Evolutionary conservation across 2,329 filamentous ascomycete species (phyloP), one percentile per base, ranked within the genome.

Genomic region (Colletotrichum sp.): DNA sequence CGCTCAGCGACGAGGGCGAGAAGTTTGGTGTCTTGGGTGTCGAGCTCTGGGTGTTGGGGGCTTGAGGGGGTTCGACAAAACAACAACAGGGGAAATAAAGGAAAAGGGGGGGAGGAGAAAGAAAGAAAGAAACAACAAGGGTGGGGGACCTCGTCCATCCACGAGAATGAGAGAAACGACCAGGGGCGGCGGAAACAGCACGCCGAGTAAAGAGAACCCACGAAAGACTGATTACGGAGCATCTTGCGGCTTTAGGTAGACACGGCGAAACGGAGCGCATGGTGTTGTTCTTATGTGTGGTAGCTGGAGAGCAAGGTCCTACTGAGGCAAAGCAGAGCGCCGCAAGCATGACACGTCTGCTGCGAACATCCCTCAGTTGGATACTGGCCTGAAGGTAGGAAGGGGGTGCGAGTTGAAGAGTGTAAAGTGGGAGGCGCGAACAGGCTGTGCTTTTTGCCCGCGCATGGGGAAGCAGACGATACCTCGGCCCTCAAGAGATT

Each of bases 11-110:
- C 71, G 95, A 98, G 81, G 97, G 96, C 1, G 92, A 93, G 77
- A 98, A 98, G 84, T 99, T 99, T 82, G 95, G 95, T 76, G 92
- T 99, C 15, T 83, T 98, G 36, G 96, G 96, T 2, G 95, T 98
- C 2, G 97, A 99, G 86, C 86, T 99, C 13, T 99, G 97, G 97
- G 96, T 95, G 82, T 90, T 99, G 80, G 96, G 97, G 7, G 86
- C 84, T 30, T 86, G 78, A 77, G 28, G 39, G 39, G 18, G n/a
- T 21, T 28, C 7, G 16, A 62, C 59, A 18, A 62, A 44, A 44
- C 18, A 44, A n/a, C 8, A 44, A n/a, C 39, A 44, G 18, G 39
- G 39, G 18, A 44, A 44, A 44, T n/a, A 44, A 44, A 44, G 18
- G 18, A 44, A n/a, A n/a, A 28, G 28, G 39, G 39, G 39, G 39